Evolutionary conservation across 2,329 filamentous ascomycete genomes (phyloP).

Genomic region (Calycina marina): DNA sequence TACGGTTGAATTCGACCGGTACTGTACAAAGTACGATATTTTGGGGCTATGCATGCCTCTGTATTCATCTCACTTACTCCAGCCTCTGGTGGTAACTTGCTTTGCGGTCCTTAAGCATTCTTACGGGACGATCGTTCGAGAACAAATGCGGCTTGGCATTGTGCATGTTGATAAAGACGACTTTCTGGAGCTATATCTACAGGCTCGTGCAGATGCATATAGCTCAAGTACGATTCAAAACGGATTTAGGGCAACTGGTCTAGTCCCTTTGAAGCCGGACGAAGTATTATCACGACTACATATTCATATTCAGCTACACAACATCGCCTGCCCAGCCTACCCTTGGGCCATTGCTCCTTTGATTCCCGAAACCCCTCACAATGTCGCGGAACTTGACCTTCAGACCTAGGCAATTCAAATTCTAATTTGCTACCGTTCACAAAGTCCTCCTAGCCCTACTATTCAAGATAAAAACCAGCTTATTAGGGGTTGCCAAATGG

Average conservation of each 20-base stretch:
- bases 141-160: neutral
- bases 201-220: neutral
- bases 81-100: neutral
- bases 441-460: neutral
- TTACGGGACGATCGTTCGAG: neutral
- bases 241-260: neutral
- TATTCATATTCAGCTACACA: slow-evolving; percentile 1
- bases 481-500: neutral
- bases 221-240: neutral
- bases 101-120: neutral
- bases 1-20: slow-evolving; percentile 1
- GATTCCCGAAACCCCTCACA: neutral
- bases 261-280: neutral
- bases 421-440: neutral
- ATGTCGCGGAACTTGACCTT: neutral
- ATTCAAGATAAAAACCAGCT: neutral
- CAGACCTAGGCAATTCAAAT: neutral
- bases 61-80: neutral
- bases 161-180: neutral
- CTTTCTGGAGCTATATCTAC: neutral
- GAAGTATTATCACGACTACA: neutral
- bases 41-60: neutral
- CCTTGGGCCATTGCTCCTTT: neutral
- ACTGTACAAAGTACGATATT: neutral
- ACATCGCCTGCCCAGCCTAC: neutral